phyloP scores from a whole-genome alignment of 345 rosid species.

The Populus euphratica region DNA sequence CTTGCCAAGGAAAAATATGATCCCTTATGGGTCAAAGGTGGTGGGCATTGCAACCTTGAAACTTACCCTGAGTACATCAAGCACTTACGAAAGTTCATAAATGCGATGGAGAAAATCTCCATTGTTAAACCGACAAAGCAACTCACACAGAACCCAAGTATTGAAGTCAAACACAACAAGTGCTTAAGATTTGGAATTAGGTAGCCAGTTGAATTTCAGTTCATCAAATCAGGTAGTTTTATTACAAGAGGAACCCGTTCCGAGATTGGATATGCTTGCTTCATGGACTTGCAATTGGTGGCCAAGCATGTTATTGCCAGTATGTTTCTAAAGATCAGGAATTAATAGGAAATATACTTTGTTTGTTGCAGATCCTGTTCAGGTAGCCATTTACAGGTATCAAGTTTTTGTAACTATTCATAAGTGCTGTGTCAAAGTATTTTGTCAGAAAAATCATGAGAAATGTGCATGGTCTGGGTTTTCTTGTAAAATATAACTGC shows the following conservation, averaged over 20 bases:
- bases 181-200: conserved; percentile 41
- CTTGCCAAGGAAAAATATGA: conserved; percentile 83
- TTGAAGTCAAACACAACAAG: conserved; percentile 59
- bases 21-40: conserved; percentile 97
- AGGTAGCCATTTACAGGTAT: background rate
- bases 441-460: conserved; percentile 1
- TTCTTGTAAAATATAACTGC: conserved; percentile 7
- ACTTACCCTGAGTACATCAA: conserved; percentile 87
- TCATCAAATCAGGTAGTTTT: conserved; percentile 12
- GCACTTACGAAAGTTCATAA: conserved; percentile 73
- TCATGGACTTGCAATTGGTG: conserved; percentile 1
- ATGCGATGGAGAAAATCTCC: conserved; percentile 84
- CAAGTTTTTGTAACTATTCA: conserved; percentile 5
- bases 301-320: conserved; percentile 11
- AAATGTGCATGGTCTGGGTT: conserved; percentile 20
- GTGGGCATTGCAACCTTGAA: conserved; percentile 97
- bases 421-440: background rate
- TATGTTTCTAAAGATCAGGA: conserved; percentile 13
- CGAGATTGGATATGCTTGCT: conserved; percentile 10
- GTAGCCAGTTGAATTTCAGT: conserved; percentile 20
- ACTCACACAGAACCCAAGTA: conserved; percentile 46
- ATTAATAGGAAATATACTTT: conserved; percentile 14
- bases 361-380: conserved; percentile 22
- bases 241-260: conserved; percentile 1
- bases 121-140: conserved; percentile 48